These are phyloP conservation scores for Pestalotiopsis fici DNA, from an alignment of 2,329 filamentous ascomycete species.

Conservation along the genomic window DNA sequence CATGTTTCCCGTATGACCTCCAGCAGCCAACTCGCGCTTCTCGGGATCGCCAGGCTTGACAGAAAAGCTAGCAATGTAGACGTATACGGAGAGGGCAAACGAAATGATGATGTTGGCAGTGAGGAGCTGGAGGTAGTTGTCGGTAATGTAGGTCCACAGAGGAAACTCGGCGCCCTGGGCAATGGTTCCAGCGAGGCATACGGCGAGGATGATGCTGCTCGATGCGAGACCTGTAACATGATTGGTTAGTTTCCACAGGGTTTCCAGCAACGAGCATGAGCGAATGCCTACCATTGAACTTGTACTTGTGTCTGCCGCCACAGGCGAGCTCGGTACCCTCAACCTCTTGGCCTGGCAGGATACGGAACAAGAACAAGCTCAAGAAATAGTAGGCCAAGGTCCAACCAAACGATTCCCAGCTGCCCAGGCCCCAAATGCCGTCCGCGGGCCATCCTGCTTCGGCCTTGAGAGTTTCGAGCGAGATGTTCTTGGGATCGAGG, in stretches of 20 bases:
- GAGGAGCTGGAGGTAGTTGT: slow-evolving; percentile 85
- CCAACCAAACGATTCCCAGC: slow-evolving; percentile 68
- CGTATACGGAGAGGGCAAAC: slow-evolving; percentile 71
- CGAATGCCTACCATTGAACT: slow-evolving; percentile 28
- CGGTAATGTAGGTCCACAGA: slow-evolving; percentile 90
- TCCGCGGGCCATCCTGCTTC: slow-evolving; percentile 80
- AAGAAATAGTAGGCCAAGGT: slow-evolving; percentile 77
- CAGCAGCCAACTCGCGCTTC: slow-evolving; percentile 76
- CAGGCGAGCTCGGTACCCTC: slow-evolving; percentile 71
- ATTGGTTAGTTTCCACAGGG: slow-evolving; percentile 14
- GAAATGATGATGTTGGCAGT: slow-evolving; percentile 81
- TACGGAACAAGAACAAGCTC: slow-evolving; percentile 71
- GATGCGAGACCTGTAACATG: slow-evolving; percentile 66
- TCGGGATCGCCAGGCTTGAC: slow-evolving; percentile 75
- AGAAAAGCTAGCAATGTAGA: slow-evolving; percentile 81
- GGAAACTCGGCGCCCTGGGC: slow-evolving; percentile 78
- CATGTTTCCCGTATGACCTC: slow-evolving; percentile 80
- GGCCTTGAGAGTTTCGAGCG: slow-evolving; percentile 70
- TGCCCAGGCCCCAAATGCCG: slow-evolving; percentile 71
- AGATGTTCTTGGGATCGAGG: slow-evolving; percentile 70
- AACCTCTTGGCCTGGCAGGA: slow-evolving; percentile 73
- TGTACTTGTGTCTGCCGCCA: slow-evolving; percentile 78
- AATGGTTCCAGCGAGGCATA: slow-evolving; percentile 73
- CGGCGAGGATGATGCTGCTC: slow-evolving; percentile 71
- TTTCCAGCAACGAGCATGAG: not conserved